These are phyloP conservation scores for Beauveria sp. DNA, from an alignment of 2,329 filamentous ascomycete species.

Conservation along the genomic window DNA sequence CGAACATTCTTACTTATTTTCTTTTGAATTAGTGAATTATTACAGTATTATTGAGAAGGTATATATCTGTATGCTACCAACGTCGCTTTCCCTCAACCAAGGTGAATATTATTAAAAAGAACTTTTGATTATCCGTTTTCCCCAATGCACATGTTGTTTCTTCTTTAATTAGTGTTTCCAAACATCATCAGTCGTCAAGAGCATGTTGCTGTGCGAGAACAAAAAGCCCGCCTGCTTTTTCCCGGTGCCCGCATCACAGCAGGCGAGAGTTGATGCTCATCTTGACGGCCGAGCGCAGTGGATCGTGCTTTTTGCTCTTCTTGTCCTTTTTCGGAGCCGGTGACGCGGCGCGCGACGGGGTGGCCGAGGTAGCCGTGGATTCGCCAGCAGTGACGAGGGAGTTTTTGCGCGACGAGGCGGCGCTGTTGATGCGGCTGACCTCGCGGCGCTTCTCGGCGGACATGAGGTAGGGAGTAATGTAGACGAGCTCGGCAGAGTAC, in stretches of 20 bases:
- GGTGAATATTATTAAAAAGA: background rate
- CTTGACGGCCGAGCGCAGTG: conserved; percentile 1
- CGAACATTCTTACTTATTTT: no score
- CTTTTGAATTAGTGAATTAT: background rate
- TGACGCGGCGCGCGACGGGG: background rate
- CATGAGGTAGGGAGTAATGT: conserved; percentile 11
- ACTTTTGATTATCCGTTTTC: background rate
- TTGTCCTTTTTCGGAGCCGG: background rate
- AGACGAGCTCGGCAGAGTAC: conserved; percentile 11
- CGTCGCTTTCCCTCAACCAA: background rate
- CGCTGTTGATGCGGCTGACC: conserved; percentile 7
- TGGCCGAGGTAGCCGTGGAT: background rate
- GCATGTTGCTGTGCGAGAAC: background rate
- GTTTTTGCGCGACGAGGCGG: conserved; percentile 11
- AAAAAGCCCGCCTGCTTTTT: no score
- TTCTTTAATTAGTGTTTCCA: background rate
- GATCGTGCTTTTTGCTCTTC: background rate
- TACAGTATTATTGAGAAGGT: background rate
- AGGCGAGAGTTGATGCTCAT: background rate
- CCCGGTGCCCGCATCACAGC: background rate
- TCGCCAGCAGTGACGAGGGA: background rate
- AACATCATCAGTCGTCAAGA: conserved; percentile 2
- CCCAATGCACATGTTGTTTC: background rate
- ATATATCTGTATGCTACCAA: background rate
- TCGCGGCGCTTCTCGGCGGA: conserved; percentile 1